A percentile compares a stretch with the other conserved stretches of the same genome.
Evolutionary conservation across 177 flowering plant genomes (phyloP).

Genomic region (Tripterygium wilfordii): DNA sequence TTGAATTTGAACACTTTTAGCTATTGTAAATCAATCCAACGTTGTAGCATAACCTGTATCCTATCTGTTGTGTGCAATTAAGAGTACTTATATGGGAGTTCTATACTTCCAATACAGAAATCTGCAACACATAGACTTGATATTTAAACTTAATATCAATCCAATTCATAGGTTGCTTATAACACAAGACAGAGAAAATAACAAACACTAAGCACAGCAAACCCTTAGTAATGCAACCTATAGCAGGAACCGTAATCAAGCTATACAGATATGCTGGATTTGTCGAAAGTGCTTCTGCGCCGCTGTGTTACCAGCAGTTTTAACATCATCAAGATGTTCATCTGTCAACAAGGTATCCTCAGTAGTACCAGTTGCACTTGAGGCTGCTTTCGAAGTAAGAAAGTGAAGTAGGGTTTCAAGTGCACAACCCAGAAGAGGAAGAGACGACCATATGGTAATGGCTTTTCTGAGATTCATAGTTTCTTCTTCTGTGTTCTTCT

Average conservation of each 20-base stretch:
- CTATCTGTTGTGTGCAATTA: not conserved
- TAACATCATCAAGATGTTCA: too few species aligned
- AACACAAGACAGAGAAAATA: conserved; percentile 9
- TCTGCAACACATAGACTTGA: too few species aligned
- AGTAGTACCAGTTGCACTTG: not conserved
- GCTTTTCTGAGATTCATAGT: conserved; percentile 8
- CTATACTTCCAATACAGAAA: too few species aligned
- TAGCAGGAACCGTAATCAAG: not conserved
- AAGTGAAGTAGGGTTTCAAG: conserved; percentile 1
- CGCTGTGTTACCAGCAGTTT: conserved; percentile 8
- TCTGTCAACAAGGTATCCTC: not conserved
- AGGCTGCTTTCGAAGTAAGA: not conserved
- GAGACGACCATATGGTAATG: not conserved
- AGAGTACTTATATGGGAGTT: too few species aligned
- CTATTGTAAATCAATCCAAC: conserved; percentile 35
- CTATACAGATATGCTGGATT: conserved; percentile 12
- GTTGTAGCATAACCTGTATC: conserved; percentile 28
- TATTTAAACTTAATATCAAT: too few species aligned
- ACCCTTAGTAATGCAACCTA: not conserved
- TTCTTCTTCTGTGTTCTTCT: too few species aligned
- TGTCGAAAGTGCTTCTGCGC: conserved; percentile 31
- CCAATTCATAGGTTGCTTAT: too few species aligned
- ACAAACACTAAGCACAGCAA: not conserved
- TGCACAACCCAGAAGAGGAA: conserved; percentile 13
- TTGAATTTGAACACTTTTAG: not conserved